Base-by-base conservation (phyloP, 768 basidiomycete species). In the Serendipita sp. region DNA sequence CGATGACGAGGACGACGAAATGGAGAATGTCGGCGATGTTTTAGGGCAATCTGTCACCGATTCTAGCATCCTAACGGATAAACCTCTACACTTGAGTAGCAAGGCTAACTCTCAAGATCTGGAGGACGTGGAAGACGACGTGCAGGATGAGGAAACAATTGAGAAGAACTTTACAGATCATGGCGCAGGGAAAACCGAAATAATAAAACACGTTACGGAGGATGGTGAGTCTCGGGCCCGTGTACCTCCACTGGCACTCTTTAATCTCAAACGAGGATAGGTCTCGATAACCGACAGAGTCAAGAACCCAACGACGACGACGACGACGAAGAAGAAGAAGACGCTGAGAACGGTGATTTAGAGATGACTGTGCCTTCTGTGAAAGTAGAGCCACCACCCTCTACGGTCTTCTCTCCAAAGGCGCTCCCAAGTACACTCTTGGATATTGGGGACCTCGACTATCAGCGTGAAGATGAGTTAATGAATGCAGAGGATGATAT, bases 401-500 rank as follows among this genome's bases (percentile, higher is more conserved):
- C 29, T 33, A 34, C 55, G 10, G 36, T 37, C 55, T 34, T 60
- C 55, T 34, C 55, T 8, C 16, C 55, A 29, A n/a, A n/a, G 10
- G 27, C 33, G 10, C 36, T 37, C 5, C 36, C 55, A 10, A 18
- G 8, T n/a, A 23, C 48, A 8, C 18, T 16, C 18, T 31, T 18
- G 48, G 55, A 60, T 18, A n/a, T n/a, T 10, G 27, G 34, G 34
- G 55, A 60, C 8, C 29, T 8, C 64, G 52, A 43, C 50, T 37
- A 23, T 40, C 52, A 31, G 29, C 15, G 43, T 36, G 50, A 48
- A 40, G 23, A 23, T 23, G 52, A 60, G 37, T 2, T 58, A 55
- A 23, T 27, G 18, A 80, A 81, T 65, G 71, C 78, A 5, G 85
- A 64, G 11, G 64, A 65, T 13, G 60, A 62, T n/a, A 44, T 27